Evolutionary conservation across 306 rosid genomes (phyloP).

Genomic region (Pyrus betulifolia): DNA sequence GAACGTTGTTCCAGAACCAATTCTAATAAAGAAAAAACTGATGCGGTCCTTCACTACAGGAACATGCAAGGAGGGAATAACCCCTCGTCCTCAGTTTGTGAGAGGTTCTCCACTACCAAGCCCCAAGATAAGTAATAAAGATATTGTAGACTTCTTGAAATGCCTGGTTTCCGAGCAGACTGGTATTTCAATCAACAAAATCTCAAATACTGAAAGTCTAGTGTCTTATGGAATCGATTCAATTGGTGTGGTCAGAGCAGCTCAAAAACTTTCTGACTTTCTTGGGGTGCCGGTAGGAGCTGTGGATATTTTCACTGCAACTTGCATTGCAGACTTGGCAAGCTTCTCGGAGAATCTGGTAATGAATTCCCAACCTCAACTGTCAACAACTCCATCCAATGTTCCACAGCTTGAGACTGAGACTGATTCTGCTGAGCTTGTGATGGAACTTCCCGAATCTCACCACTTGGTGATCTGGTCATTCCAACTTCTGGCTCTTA

Average conservation of each 20-base stretch:
- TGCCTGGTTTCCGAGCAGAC: conserved; percentile 65
- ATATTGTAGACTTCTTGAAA: conserved; percentile 60
- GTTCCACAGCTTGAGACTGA: conserved; percentile 36
- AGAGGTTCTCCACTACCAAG: conserved; percentile 19
- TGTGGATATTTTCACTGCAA: conserved; percentile 81
- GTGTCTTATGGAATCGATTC: conserved; percentile 78
- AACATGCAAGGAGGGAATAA: conserved; percentile 40
- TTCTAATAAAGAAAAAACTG: conserved; percentile 27
- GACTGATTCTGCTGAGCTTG: conserved; percentile 28
- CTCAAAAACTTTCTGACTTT: conserved; percentile 84
- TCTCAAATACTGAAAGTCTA: conserved; percentile 57
- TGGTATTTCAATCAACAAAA: conserved; percentile 43
- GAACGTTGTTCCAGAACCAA: conserved; percentile 42
- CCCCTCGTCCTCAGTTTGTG: conserved; percentile 35
- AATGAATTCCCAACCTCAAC: conserved; percentile 48
- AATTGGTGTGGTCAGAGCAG: conserved; percentile 80
- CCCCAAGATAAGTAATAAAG: conserved; percentile 30
- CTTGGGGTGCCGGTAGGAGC: conserved; percentile 76
- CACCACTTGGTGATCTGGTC: conserved; percentile 33
- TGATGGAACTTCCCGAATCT: conserved; percentile 41
- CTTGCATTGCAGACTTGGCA: conserved; percentile 75
- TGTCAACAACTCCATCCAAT: conserved; percentile 12
- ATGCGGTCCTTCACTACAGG: conserved; percentile 50
- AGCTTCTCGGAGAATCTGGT: conserved; percentile 62
- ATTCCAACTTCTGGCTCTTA: conserved; percentile 57